Conservation (phyloP, 192 early-diverging fungal species). For the Mortierella hygrophila region DNA sequence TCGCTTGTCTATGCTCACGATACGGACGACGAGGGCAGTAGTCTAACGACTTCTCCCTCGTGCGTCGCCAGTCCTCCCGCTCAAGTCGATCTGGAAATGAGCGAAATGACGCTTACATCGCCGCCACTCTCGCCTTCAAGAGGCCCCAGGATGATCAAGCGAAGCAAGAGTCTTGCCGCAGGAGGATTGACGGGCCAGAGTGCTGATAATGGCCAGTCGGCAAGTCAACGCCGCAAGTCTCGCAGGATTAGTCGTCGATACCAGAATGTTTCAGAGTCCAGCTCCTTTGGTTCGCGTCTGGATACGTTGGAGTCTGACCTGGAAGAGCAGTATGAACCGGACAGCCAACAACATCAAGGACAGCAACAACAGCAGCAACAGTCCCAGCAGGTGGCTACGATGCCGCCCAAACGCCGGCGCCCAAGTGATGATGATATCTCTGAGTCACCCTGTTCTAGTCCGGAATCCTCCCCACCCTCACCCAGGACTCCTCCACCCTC, state of each 20-base stretch:
- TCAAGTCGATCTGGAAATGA: slow-evolving; percentile 13
- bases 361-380: background rate
- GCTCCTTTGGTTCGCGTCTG: background rate
- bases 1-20: slow-evolving; percentile 8
- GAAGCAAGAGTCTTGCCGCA: slow-evolving; percentile 8
- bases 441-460: slow-evolving; percentile 26
- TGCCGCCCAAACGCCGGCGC: slow-evolving; percentile 16
- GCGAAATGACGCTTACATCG: background rate
- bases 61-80: background rate
- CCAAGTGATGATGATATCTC: slow-evolving; percentile 34
- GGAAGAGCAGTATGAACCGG: background rate
- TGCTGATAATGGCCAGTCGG: background rate
- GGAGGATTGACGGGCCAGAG: background rate
- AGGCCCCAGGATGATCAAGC: background rate
- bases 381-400: background rate
- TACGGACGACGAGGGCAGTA: background rate
- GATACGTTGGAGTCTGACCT: background rate
- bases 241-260: slow-evolving; percentile 16
- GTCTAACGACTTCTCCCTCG: background rate
- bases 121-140: slow-evolving; percentile 15
- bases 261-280: background rate
- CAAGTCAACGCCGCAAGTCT: background rate
- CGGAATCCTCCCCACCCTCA: slow-evolving; percentile 38
- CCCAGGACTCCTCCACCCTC: slow-evolving; percentile 36
- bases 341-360: background rate